Evolutionary conservation across 306 rosid species (phyloP), one percentile per base, ranked within the genome.

Genomic region (Corylus heterophylla): DNA sequence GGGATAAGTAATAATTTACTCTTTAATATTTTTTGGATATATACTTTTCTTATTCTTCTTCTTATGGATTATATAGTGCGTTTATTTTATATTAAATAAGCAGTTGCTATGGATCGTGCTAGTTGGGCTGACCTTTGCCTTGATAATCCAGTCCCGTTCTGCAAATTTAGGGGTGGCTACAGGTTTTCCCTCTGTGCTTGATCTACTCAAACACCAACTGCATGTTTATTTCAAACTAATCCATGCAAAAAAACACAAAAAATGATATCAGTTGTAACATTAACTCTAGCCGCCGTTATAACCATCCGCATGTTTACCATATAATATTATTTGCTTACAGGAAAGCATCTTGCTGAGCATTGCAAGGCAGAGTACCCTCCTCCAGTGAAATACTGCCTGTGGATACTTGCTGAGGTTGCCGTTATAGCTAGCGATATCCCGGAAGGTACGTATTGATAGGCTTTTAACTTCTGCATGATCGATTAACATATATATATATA

Each of bases 81-180:
- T 11, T 49, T 49, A 49, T 49, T 49, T 12, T 49, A 6, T 42
- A 42, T 42, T 42, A 42, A 8, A 7, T 3, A 58, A 29, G 27
- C 37, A 76, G 79, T 66, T 76, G 73, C 79, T 76, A 12, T 76
- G 79, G 79, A 76, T 76, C 27, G 63, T 76, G 59, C 79, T 76
- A 48, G 14, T 76, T 10, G 79, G 79, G 61, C 31, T 76, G 16
- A 62, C 20, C 79, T 76, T 76, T 27, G 71, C 79, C 49, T 52
- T 63, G 39, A 63, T 50, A 62, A 76, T 76, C 79, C 79, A 76
- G 66, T 76, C 62, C 63, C 62, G 73, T 76, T 76, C 79, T 49
- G 79, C 61, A 27, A 76, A 49, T 48, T 55, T 76, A 76, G 79
- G 79, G 16, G 79, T 76, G 13, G 63, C 73, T 14, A 63, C 79